Percentiles rank a stretch among this genome's conserved stretches.
phyloP scores from a whole-genome alignment of 768 basidiomycete genomes.

The Auricularia heimuer region DNA sequence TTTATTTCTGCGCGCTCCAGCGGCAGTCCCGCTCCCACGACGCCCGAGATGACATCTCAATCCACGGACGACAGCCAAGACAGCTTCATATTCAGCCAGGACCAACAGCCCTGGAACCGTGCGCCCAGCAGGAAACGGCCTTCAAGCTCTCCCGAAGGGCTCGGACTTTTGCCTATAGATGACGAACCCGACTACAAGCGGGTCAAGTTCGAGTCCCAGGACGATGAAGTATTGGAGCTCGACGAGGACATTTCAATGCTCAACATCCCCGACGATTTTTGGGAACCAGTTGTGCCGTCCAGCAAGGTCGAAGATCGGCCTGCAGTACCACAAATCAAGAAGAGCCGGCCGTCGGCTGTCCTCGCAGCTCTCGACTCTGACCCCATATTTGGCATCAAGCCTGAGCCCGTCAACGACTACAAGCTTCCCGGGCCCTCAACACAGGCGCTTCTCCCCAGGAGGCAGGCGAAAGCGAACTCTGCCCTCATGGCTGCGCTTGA shows the following conservation, averaged over 20 bases:
- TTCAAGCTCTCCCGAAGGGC: too few species aligned
- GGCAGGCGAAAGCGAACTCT: not conserved
- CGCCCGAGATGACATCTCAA: too few species aligned
- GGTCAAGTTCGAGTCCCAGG: not conserved
- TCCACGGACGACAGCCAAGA: too few species aligned
- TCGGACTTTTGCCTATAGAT: not conserved
- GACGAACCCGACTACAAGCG: not conserved
- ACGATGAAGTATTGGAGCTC: not conserved
- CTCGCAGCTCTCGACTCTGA: not conserved
- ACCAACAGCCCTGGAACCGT: too few species aligned
- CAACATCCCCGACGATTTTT: not conserved
- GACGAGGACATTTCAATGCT: not conserved
- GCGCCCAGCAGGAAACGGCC: too few species aligned
- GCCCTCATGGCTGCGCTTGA: too few species aligned
- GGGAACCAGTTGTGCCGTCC: not conserved
- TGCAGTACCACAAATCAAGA: not conserved
- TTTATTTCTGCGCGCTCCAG: too few species aligned
- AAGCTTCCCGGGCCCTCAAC: not conserved
- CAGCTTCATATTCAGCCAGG: too few species aligned
- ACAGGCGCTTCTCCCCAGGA: not conserved
- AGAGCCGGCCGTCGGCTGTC: not conserved
- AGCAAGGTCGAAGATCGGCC: not conserved
- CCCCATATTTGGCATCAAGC: not conserved
- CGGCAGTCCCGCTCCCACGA: too few species aligned
- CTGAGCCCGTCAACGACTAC: not conserved